A percentile compares a stretch with the other conserved stretches of the same genome.
These are phyloP conservation scores for Rhododendron mucronatum DNA, from an alignment of 148 eudicot species.

Conservation along the genomic window DNA sequence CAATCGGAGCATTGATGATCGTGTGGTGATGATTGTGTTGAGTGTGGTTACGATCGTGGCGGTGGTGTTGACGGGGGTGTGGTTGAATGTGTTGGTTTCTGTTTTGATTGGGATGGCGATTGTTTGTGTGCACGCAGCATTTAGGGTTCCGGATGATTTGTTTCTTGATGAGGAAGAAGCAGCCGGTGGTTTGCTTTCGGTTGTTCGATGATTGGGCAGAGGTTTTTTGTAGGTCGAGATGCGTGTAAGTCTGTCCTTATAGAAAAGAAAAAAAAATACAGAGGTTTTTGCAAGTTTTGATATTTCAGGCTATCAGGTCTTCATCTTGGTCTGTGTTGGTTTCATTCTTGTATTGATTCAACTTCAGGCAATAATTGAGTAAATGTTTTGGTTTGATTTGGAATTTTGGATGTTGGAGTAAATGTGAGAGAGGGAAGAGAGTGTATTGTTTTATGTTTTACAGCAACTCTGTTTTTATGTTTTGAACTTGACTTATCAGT, in stretches of 20 bases:
- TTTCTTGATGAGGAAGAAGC: slow-evolving; percentile 38
- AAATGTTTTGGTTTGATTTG: not conserved
- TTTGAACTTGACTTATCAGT: not conserved
- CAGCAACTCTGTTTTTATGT: not conserved
- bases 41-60: slow-evolving; percentile 28
- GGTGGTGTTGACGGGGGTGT: slow-evolving; percentile 32
- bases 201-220: not conserved
- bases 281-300: not conserved
- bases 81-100: slow-evolving; percentile 39
- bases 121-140: slow-evolving; percentile 33
- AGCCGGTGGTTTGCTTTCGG: slow-evolving; percentile 27
- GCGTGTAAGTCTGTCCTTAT: not conserved
- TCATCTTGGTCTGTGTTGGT: not conserved
- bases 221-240: not conserved
- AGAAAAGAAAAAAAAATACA: not conserved
- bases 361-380: not conserved
- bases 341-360: not conserved
- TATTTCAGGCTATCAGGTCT: not conserved
- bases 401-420: not conserved
- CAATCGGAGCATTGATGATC: slow-evolving; percentile 28
- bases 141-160: slow-evolving; percentile 39
- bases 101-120: slow-evolving; percentile 16
- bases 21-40: slow-evolving; percentile 20
- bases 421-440: not conserved
- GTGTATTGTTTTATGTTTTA: not conserved